Conservation (phyloP, 495 filamentous ascomycete genomes). For the Staphylotrichum longicolle region DNA sequence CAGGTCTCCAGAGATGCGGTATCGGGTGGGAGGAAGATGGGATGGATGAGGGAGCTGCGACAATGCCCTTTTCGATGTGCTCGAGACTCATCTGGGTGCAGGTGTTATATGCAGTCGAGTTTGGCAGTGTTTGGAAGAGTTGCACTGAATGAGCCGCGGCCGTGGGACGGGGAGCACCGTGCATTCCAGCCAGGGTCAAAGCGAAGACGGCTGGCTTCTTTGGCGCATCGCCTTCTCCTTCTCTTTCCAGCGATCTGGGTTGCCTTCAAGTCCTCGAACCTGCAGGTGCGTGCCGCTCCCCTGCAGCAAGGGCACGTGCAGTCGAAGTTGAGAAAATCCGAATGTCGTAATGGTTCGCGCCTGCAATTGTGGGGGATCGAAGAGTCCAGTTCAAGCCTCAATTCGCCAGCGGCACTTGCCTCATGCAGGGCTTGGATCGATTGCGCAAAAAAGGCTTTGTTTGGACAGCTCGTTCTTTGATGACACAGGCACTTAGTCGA, state of each 20-base stretch:
- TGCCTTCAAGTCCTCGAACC: background rate
- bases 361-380: background rate
- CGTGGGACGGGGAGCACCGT: background rate
- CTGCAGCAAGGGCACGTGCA: conserved; percentile 5
- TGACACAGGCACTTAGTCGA: too few species aligned
- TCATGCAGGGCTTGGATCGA: too few species aligned
- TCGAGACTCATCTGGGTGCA: background rate
- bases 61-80: too few species aligned
- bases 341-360: background rate
- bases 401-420: background rate
- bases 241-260: background rate
- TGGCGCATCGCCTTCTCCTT: background rate
- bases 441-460: too few species aligned
- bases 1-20: too few species aligned
- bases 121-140: background rate
- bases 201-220: background rate
- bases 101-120: background rate
- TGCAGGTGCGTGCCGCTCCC: background rate
- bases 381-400: background rate
- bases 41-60: too few species aligned
- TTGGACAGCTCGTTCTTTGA: too few species aligned
- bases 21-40: too few species aligned
- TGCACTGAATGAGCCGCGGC: background rate
- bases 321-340: background rate
- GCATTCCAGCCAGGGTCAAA: background rate